These are phyloP conservation scores for Termitomyces sp. DNA, from an alignment of 768 basidiomycete species.

Conservation along the genomic window DNA sequence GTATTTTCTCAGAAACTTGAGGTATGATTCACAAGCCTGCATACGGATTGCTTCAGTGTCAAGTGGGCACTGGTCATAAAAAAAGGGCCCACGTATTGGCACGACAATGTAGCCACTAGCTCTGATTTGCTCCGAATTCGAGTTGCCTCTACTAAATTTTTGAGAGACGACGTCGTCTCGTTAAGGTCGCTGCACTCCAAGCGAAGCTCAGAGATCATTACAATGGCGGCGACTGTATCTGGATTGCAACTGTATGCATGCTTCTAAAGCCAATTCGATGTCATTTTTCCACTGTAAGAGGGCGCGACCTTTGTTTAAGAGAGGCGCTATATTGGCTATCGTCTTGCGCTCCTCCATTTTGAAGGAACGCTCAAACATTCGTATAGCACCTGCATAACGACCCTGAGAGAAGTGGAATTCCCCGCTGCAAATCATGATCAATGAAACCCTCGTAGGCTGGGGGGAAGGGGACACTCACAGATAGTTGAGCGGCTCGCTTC, in stretches of 20 bases:
- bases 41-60: slow-evolving; percentile 1
- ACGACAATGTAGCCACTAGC: slow-evolving; percentile 70
- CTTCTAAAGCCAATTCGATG: slow-evolving; percentile 69
- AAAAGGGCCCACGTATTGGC: slow-evolving; percentile 61
- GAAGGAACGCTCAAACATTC: slow-evolving; percentile 88
- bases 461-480: slow-evolving; percentile 53
- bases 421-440: slow-evolving; percentile 48
- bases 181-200: slow-evolving; percentile 88
- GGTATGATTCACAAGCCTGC: slow-evolving; percentile 76
- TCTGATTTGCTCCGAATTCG: slow-evolving; percentile 84
- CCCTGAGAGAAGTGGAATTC: slow-evolving; percentile 91
- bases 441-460: neutral
- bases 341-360: slow-evolving; percentile 78
- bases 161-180: slow-evolving; percentile 81
- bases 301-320: slow-evolving; percentile 97
- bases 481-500: slow-evolving; percentile 90
- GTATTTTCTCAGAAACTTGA: slow-evolving; percentile 78
- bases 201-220: slow-evolving; percentile 87
- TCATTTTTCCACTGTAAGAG: slow-evolving; percentile 96
- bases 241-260: slow-evolving; percentile 85
- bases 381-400: slow-evolving; percentile 80
- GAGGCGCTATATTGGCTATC: slow-evolving; percentile 78
- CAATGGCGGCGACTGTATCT: slow-evolving; percentile 93
- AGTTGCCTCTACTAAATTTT: slow-evolving; percentile 75
- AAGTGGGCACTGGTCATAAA: neutral